Percentiles rank a stretch among this genome's conserved stretches.
Conservation (phyloP, 768 basidiomycete species). For the Pulveroboletus sp. region DNA sequence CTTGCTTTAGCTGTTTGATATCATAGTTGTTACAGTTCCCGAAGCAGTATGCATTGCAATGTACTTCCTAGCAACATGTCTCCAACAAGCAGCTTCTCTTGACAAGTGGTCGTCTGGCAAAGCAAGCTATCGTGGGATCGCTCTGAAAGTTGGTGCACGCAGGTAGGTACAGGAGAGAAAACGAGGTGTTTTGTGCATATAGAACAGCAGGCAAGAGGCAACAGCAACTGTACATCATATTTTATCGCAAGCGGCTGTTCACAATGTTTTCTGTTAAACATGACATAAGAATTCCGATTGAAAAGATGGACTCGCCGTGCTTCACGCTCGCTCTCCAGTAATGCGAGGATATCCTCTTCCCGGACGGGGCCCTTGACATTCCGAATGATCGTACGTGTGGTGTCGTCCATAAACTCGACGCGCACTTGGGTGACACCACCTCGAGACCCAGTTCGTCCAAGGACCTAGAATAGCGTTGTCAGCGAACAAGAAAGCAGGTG, state of each 20-base stretch:
- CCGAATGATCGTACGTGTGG: slow-evolving; percentile 92
- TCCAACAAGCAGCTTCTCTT: slow-evolving; percentile 13
- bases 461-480: slow-evolving; percentile 57
- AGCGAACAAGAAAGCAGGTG: neutral
- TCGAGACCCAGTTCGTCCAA: slow-evolving; percentile 97
- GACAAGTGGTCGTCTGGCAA: neutral
- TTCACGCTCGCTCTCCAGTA: slow-evolving; percentile 98
- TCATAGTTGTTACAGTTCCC: slow-evolving; percentile 24
- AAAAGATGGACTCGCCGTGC: slow-evolving; percentile 73
- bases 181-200: neutral
- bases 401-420: slow-evolving; percentile 99
- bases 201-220: neutral
- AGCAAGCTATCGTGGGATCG: too few relatives aligned
- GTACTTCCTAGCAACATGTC: slow-evolving; percentile 29
- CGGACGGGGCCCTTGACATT: slow-evolving; percentile 99
- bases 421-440: slow-evolving; percentile 99
- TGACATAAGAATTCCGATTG: neutral
- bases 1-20: slow-evolving; percentile 31
- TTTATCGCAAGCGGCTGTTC: slow-evolving; percentile 24
- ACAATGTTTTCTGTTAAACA: neutral
- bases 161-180: slow-evolving; percentile 4
- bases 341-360: slow-evolving; percentile 93
- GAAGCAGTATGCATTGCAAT: slow-evolving; percentile 27
- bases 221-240: too few relatives aligned
- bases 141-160: neutral